phyloP scores from a whole-genome alignment of 2,329 filamentous ascomycete genomes.

The Xylariales sp. region DNA sequence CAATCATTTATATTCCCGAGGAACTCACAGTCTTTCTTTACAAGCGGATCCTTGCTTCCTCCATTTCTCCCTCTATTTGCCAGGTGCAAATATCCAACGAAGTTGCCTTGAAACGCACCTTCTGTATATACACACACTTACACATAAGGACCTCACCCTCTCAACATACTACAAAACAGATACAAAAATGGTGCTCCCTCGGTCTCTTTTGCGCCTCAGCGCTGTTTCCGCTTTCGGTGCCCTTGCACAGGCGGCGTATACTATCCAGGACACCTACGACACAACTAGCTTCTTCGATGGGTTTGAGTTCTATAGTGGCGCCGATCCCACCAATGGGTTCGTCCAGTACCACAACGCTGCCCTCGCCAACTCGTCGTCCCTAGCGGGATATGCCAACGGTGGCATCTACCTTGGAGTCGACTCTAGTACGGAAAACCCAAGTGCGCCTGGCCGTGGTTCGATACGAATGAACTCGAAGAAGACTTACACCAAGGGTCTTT shows the following conservation, averaged over 20 bases:
- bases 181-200: too few relatives aligned
- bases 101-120: conserved; percentile 1
- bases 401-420: conserved; percentile 69
- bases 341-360: conserved; percentile 61
- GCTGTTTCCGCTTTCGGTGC: neutral
- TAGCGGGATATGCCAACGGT: conserved; percentile 52
- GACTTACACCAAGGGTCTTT: conserved; percentile 63
- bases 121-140: neutral
- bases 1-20: too few relatives aligned
- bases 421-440: conserved; percentile 47
- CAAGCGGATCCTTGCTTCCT: conserved; percentile 2
- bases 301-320: conserved; percentile 50
- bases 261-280: conserved; percentile 44
- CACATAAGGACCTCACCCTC: neutral
- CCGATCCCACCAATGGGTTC: conserved; percentile 71
- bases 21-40: neutral
- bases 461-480: conserved; percentile 65
- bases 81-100: conserved; percentile 1
- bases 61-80: neutral
- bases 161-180: conserved; percentile 1
- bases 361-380: conserved; percentile 52
- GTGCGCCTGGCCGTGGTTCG: conserved; percentile 57
- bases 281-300: conserved; percentile 50
- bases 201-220: conserved; percentile 1
- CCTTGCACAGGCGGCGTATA: conserved; percentile 31